Conservation (phyloP, 2,329 filamentous ascomycete genomes). For the Aureobasidium namibiae region DNA sequence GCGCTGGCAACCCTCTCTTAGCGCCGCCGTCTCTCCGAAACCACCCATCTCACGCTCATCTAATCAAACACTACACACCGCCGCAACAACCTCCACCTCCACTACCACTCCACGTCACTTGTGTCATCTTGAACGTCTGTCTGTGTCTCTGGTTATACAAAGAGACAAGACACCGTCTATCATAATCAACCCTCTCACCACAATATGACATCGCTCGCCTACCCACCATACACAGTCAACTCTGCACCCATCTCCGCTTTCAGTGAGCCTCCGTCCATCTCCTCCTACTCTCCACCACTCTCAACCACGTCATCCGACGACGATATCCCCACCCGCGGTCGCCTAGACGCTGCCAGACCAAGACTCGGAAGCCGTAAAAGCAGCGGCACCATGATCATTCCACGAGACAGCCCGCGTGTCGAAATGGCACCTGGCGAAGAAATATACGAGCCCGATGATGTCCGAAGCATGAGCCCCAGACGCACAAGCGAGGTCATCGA, state of each 20-base stretch:
- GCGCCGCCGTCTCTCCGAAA: constrained; percentile 6
- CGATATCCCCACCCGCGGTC: background rate
- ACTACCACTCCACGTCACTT: background rate
- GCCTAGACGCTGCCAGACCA: constrained; percentile 32
- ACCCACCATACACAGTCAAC: background rate
- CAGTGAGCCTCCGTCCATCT: constrained; percentile 3
- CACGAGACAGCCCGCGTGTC: constrained; percentile 61
- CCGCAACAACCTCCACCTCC: background rate
- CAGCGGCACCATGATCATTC: constrained; percentile 72
- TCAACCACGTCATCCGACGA: constrained; percentile 12
- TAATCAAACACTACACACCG: constrained; percentile 8
- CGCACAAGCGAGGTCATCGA: constrained; percentile 87
- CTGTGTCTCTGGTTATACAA: background rate
- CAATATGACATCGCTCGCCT: constrained; percentile 8
- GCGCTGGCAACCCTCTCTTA: background rate
- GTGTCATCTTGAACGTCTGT: background rate
- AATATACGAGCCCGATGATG: constrained; percentile 77
- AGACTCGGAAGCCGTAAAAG: constrained; percentile 63
- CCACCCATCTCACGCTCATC: constrained; percentile 1
- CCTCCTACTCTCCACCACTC: background rate
- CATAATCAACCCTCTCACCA: background rate
- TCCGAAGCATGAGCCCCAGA: constrained; percentile 87
- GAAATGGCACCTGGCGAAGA: constrained; percentile 57
- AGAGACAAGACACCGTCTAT: background rate
- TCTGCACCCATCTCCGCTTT: background rate